Base-by-base conservation (phyloP, 768 basidiomycete species). In the Coprinellus micaceus region DNA sequence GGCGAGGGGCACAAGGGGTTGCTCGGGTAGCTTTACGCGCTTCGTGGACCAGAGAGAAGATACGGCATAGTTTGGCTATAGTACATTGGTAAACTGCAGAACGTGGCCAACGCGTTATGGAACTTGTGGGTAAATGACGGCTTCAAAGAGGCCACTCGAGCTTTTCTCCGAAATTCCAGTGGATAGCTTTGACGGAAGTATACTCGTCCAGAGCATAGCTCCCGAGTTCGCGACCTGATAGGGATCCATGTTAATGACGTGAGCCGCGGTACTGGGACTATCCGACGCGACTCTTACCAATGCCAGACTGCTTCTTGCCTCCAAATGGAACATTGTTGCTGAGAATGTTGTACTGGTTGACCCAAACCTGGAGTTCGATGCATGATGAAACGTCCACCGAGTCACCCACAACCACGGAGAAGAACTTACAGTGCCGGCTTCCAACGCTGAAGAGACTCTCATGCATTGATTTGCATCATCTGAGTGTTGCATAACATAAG, bases 251-350 rank as follows among this genome's bases (percentile, higher is more conserved):
- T 13, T 10, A 30, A 47, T 40, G 58, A 44, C 33, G 19, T 53
- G 6, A n/a, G 9, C 1, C 22, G 29, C 5, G 53, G 19, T 22
- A 49, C 19, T 33, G 13, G 13, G 33, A 33, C 33, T 6, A 28
- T 43, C 13, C 22, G 36, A 54, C 21, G 24, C 44, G 39, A 22
- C 54, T 71, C 80, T 56, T 62, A 89, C 90, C 88, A 64, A 91
- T 85, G 52, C 94, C 94, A 41, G 89, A 91, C 68, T 91, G 88
- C 72, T 95, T 96, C 77, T 90, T 96, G 22, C 95, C 96, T 36
- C 96, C 95, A 65, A 98, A 98, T 1, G 96, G 96, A 44, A 94
- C 87, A 57, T 95, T 92, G 69, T 91, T 91, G 72, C 83, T 82
- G 54, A 96, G 69, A 12, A 89, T 40, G 65, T 88, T 89, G 73